phyloP scores from a whole-genome alignment of 2,329 filamentous ascomycete genomes.

The Emmonsia crescens region DNA sequence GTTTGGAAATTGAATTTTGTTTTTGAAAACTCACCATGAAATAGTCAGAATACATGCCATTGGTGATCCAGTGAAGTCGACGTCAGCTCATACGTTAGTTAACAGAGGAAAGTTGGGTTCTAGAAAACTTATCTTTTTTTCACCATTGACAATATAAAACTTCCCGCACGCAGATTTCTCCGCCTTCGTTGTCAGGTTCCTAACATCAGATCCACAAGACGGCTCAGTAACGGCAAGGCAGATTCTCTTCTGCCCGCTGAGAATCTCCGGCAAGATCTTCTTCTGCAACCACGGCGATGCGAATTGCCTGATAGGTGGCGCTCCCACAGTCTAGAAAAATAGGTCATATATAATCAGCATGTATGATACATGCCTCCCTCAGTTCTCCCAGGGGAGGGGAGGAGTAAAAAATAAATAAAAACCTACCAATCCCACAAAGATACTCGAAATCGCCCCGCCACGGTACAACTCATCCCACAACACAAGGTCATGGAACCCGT shows the following conservation, averaged over 20 bases:
- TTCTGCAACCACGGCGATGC: not conserved
- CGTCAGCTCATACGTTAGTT: not conserved
- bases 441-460: not conserved
- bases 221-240: slow-evolving; percentile 4
- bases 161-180: slow-evolving; percentile 1
- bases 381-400: not conserved
- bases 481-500: slow-evolving; percentile 3
- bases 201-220: slow-evolving; percentile 3
- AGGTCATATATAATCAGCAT: not conserved
- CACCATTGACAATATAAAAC: slow-evolving; percentile 5
- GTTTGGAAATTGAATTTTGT: not conserved
- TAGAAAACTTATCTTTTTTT: slow-evolving; percentile 3
- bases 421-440: slow-evolving; percentile 1
- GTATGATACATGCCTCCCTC: not conserved
- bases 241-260: not conserved
- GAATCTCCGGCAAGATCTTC: slow-evolving; percentile 2
- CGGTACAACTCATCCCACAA: slow-evolving; percentile 4
- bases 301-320: slow-evolving; percentile 2
- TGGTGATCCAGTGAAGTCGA: slow-evolving; percentile 1
- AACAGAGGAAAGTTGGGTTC: not conserved
- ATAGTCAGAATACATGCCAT: slow-evolving; percentile 2
- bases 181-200: slow-evolving; percentile 1
- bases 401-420: not conserved
- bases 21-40: not conserved
- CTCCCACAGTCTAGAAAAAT: not conserved